Evolutionary conservation across 495 filamentous ascomycete species (phyloP).

Genomic region (Pseudoneurospora amorphoporcata): DNA sequence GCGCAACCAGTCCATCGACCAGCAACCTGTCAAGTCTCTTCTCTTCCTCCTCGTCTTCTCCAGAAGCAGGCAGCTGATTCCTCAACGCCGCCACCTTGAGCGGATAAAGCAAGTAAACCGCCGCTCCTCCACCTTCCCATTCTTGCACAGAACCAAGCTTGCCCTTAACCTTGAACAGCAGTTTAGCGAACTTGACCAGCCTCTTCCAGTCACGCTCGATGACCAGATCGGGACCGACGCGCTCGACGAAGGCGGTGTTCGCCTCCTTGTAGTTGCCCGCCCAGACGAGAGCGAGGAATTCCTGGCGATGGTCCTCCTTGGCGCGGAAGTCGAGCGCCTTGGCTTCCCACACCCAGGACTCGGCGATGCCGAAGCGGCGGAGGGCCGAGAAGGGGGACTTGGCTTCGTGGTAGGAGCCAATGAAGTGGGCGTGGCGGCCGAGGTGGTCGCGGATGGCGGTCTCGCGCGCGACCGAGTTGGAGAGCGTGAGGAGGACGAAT

Average conservation of each 20-base stretch:
- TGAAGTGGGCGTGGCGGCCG: slow-evolving; percentile 49
- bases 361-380: slow-evolving; percentile 54
- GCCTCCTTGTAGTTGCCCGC: slow-evolving; percentile 70
- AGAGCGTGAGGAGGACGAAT: slow-evolving; percentile 71
- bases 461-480: slow-evolving; percentile 49
- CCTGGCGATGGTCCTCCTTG: slow-evolving; percentile 47
- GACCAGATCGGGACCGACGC: slow-evolving; percentile 68
- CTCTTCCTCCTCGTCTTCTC: slow-evolving; percentile 24
- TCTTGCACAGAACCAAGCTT: slow-evolving; percentile 22
- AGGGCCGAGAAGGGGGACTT: slow-evolving; percentile 16
- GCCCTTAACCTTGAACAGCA: slow-evolving; percentile 55
- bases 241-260: slow-evolving; percentile 64
- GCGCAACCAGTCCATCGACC: slow-evolving; percentile 50
- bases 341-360: slow-evolving; percentile 73
- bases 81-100: not conserved
- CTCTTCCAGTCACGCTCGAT: slow-evolving; percentile 64
- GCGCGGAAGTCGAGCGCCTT: slow-evolving; percentile 73
- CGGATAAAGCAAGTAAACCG: slow-evolving; percentile 75
- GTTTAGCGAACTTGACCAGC: slow-evolving; percentile 38
- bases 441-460: slow-evolving; percentile 60
- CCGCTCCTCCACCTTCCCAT: slow-evolving; percentile 64
- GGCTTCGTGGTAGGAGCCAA: slow-evolving; percentile 21
- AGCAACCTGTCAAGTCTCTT: slow-evolving; percentile 38
- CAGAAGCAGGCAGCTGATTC: slow-evolving; percentile 12
- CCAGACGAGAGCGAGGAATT: slow-evolving; percentile 65